phyloP scores from a whole-genome alignment of 2,329 filamentous ascomycete species.

The Dothideomycetidae sp. region DNA sequence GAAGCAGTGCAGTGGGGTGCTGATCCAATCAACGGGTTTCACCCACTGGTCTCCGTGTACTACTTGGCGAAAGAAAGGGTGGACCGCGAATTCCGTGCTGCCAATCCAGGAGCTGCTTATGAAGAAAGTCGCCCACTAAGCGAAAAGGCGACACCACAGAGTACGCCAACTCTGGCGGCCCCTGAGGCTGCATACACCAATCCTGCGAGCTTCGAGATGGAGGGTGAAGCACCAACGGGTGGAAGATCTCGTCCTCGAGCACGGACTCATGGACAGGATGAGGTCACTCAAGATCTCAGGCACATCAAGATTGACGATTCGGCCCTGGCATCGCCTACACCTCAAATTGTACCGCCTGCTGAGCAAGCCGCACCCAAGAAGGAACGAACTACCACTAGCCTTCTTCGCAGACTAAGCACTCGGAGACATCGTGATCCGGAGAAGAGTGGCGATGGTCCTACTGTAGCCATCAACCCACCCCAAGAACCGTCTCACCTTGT shows the following conservation, averaged over 20 bases:
- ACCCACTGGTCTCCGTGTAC: constrained; percentile 83
- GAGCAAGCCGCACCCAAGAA: constrained; percentile 51
- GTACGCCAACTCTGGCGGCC: constrained; percentile 58
- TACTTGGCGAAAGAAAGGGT: constrained; percentile 93
- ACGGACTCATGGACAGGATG: constrained; percentile 88
- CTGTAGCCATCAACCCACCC: constrained; percentile 68
- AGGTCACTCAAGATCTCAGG: constrained; percentile 60
- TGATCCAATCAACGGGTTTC: constrained; percentile 87
- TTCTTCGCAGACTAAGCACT: constrained; percentile 84
- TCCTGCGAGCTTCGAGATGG: constrained; percentile 67
- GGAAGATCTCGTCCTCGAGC: constrained; percentile 72
- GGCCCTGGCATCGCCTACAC: constrained; percentile 34
- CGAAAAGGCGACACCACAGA: constrained; percentile 5
- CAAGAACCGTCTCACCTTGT: constrained; percentile 50
- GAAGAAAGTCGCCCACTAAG: constrained; percentile 37
- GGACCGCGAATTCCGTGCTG: constrained; percentile 54
- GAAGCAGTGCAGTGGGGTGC: constrained; percentile 70
- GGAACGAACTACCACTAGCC: constrained; percentile 71
- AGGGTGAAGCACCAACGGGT: constrained; percentile 74
- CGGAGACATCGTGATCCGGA: constrained; percentile 45
- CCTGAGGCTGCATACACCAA: constrained; percentile 87
- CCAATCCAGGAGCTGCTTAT: constrained; percentile 45
- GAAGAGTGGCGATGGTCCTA: constrained; percentile 40
- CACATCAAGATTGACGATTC: constrained; percentile 43
- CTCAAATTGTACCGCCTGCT: constrained; percentile 29